Conservation (phyloP, 139 green algal species). For the Volvox africanus region DNA sequence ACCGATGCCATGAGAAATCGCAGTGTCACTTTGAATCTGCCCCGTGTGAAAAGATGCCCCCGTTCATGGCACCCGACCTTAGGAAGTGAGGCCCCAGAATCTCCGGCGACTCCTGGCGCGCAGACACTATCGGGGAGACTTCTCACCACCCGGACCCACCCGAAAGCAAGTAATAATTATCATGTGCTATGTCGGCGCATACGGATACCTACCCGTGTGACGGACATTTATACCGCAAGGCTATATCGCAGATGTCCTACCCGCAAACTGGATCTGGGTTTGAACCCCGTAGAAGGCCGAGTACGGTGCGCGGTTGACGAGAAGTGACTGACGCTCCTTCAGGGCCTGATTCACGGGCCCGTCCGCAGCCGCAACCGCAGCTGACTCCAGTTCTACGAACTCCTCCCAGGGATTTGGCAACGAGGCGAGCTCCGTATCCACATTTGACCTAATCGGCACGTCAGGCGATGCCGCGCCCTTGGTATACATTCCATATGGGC, state of each 20-base stretch:
- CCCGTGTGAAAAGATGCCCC: too few species aligned
- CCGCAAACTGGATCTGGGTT: not conserved
- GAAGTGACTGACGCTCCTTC: not conserved
- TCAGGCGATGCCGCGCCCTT: not conserved
- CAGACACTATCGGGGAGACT: too few species aligned
- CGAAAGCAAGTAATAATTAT: too few species aligned
- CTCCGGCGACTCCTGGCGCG: too few species aligned
- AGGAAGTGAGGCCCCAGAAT: too few species aligned
- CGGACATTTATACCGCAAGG: not conserved
- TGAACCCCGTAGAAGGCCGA: not conserved
- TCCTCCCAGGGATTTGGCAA: not conserved
- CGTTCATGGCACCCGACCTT: too few species aligned
- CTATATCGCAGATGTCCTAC: not conserved
- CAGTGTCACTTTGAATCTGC: too few species aligned
- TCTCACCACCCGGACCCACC: too few species aligned
- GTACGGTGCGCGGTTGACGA: slow-evolving; percentile 35
- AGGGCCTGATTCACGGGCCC: not conserved
- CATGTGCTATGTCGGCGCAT: not conserved
- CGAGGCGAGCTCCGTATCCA: not conserved
- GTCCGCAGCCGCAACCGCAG: not conserved
- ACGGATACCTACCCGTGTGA: not conserved
- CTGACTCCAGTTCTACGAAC: not conserved
- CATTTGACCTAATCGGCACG: not conserved
- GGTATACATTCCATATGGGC: not conserved
- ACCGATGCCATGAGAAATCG: too few species aligned